Percentiles rank a stretch among this genome's conserved stretches.
These are phyloP conservation scores for Lablab purpureus DNA, from an alignment of 306 rosid genomes.

Conservation along the genomic window DNA sequence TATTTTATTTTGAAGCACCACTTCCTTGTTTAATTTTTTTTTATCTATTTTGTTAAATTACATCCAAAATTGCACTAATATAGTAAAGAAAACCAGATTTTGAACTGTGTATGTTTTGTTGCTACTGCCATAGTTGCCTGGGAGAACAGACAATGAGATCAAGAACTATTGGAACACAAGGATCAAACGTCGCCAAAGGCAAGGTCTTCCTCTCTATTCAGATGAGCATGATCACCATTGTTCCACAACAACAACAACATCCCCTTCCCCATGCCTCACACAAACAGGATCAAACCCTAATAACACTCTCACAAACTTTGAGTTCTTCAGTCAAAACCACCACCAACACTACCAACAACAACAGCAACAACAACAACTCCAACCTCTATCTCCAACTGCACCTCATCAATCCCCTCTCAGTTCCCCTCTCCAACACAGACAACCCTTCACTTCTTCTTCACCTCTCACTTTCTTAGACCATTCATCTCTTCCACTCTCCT, in stretches of 20 bases:
- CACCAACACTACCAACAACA: neutral
- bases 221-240: slow-evolving; percentile 33
- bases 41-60: too few species aligned
- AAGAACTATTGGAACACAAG: slow-evolving; percentile 97
- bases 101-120: neutral
- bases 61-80: too few species aligned
- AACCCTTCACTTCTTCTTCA: slow-evolving; percentile 21
- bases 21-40: too few species aligned
- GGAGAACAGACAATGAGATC: slow-evolving; percentile 95
- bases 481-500: slow-evolving; percentile 33
- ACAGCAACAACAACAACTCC: slow-evolving; percentile 22
- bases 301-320: slow-evolving; percentile 43
- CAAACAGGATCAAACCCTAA: slow-evolving; percentile 47
- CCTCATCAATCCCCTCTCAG: slow-evolving; percentile 59
- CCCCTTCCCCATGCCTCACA: slow-evolving; percentile 38
- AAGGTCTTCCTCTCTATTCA: slow-evolving; percentile 77
- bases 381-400: slow-evolving; percentile 44
- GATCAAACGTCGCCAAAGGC: slow-evolving; percentile 76
- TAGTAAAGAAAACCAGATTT: neutral
- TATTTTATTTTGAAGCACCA: too few species aligned
- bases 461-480: slow-evolving; percentile 44
- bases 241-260: slow-evolving; percentile 38
- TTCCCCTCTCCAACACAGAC: slow-evolving; percentile 54
- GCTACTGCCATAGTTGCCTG: slow-evolving; percentile 68
- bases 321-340: slow-evolving; percentile 46